Conservation (phyloP, 2,329 filamentous ascomycete species). For the Xylariales sp. region DNA sequence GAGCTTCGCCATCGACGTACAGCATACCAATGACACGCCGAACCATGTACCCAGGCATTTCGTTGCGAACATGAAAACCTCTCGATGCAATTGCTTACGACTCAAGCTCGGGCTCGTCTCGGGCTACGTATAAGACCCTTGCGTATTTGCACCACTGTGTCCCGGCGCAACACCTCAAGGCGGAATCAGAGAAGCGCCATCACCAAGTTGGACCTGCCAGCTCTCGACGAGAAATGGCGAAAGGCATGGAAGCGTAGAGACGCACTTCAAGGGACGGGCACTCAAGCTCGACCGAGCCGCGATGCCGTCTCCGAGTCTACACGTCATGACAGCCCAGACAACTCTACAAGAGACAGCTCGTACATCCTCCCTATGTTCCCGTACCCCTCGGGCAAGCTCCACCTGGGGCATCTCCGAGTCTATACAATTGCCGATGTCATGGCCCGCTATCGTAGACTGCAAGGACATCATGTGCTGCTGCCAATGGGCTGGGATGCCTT, state of each 20-base stretch:
- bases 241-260: slow-evolving; percentile 33
- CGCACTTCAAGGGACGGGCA: background rate
- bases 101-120: slow-evolving; percentile 4
- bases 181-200: slow-evolving; percentile 5
- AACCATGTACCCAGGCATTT: too few relatives aligned
- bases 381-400: slow-evolving; percentile 81
- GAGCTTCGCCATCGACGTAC: too few relatives aligned
- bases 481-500: slow-evolving; percentile 97
- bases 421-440: slow-evolving; percentile 89
- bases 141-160: background rate
- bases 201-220: slow-evolving; percentile 37
- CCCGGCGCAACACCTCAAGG: background rate
- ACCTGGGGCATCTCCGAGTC: slow-evolving; percentile 82
- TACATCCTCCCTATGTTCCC: slow-evolving; percentile 92
- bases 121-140: slow-evolving; percentile 1
- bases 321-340: slow-evolving; percentile 7
- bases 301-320: slow-evolving; percentile 6
- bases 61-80: too few relatives aligned
- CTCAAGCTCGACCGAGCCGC: background rate
- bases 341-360: slow-evolving; percentile 31
- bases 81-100: slow-evolving; percentile 9
- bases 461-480: slow-evolving; percentile 70
- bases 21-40: too few relatives aligned
- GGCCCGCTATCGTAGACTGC: slow-evolving; percentile 69
- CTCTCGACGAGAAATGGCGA: slow-evolving; percentile 50